Base-by-base conservation (phyloP, 345 rosid genomes). In the Citrus inodora region DNA sequence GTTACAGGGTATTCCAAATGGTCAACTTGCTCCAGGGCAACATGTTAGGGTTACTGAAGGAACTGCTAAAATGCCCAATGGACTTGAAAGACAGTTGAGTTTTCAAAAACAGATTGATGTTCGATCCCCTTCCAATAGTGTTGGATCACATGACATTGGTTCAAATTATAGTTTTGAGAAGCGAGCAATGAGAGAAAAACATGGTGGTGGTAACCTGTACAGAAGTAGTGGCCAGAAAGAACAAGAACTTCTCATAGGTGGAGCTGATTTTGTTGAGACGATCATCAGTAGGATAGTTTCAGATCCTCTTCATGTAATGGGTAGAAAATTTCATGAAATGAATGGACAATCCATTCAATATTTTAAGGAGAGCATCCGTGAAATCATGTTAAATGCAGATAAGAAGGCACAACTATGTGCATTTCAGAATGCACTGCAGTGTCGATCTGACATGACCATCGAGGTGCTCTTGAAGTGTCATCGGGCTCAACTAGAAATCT, bases 281-380 rank as follows among this genome's bases (percentile, higher is more conserved):
- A 81, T 92, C 60, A 80, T 91, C 37, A 82, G 86, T 81, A 89
- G 87, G 85, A 90, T 96, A 65, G 84, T 94, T 77, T 87, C 90
- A 5, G 97, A 92, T 80, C 93, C 98, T 63, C 76, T 92, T 79
- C 87, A 86, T 81, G 89, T 86, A 61, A 91, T 90, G 94, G 90
- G 97, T 59, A 82, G 87, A 87, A 92, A 86, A 80, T 90, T 94
- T 82, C 87, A 85, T 74, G 98, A 92, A 82, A 94, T 92, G 97
- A 87, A 91, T 38, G 85, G 84, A 72, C 91, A 91, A 73, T 89
- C 90, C 67, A 66, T 87, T 70, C 74, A 86, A 65, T 80, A 86
- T 71, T 61, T 94, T n/a, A 96, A 94, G 87, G 98, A 96, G 75
- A 87, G 88, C 80, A 91, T 92, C 68, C 85, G 87, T 51, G 95